Percentiles rank a stretch among this genome's conserved stretches.
phyloP scores from a whole-genome alignment of 163 green algal genomes.

The Scenedesmus sp. region DNA sequence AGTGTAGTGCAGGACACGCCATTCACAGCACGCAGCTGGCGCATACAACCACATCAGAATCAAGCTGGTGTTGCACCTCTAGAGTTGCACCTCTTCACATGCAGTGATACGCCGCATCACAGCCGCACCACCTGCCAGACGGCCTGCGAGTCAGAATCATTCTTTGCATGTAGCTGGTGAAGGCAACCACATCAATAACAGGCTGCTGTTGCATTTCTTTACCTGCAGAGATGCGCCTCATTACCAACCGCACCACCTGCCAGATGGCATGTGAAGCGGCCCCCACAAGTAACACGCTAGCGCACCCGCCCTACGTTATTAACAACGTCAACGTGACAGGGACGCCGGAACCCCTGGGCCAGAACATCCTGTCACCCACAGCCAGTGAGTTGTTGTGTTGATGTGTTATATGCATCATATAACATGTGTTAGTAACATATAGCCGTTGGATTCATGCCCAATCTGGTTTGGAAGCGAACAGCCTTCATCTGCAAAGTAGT shows the following conservation, averaged over 20 bases:
- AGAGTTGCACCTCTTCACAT: too few relatives aligned
- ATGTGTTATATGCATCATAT: background rate
- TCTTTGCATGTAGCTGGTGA: too few relatives aligned
- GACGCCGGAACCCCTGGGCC: background rate
- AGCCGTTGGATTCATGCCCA: background rate
- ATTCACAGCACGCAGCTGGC: too few relatives aligned
- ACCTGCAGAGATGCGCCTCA: background rate
- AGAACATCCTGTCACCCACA: slow-evolving; percentile 10
- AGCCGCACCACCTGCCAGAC: too few relatives aligned
- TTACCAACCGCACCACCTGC: slow-evolving; percentile 27
- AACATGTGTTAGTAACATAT: background rate
- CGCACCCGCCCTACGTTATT: slow-evolving; percentile 41
- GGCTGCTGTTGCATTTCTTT: too few relatives aligned
- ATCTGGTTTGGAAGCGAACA: too few relatives aligned
- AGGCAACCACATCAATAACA: too few relatives aligned
- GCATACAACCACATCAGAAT: too few relatives aligned
- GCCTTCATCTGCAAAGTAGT: background rate
- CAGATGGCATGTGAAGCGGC: slow-evolving; percentile 53
- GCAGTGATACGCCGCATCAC: too few relatives aligned
- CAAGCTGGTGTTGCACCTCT: too few relatives aligned
- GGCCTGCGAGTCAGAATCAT: too few relatives aligned
- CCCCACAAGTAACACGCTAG: slow-evolving; percentile 17
- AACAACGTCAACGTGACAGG: background rate
- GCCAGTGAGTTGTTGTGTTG: slow-evolving; percentile 8
- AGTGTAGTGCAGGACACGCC: too few relatives aligned